A percentile compares a stretch with the other conserved stretches of the same genome.
Conservation (phyloP, 192 early-diverging fungal genomes). For the Coemansia sp. region DNA sequence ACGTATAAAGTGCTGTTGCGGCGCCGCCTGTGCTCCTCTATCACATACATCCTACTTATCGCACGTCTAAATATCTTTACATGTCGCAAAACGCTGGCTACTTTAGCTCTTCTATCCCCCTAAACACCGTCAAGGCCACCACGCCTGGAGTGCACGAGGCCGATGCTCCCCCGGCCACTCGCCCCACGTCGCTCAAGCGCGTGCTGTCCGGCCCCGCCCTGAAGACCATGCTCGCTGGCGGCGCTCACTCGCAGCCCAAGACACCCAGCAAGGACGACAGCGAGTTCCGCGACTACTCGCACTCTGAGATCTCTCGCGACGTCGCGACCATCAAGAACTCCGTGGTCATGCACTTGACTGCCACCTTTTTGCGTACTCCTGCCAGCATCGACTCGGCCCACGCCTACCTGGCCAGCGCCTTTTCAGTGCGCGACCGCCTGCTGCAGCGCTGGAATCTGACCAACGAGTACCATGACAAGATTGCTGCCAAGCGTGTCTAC, state of each 20-base stretch:
- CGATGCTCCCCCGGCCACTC: slow-evolving; percentile 26
- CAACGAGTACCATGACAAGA: slow-evolving; percentile 73
- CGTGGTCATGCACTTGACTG: slow-evolving; percentile 85
- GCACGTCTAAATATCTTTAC: background rate
- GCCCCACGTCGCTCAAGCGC: slow-evolving; percentile 50
- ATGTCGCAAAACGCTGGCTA: slow-evolving; percentile 38
- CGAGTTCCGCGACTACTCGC: slow-evolving; percentile 51
- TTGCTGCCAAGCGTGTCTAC: slow-evolving; percentile 89
- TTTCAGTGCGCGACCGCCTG: slow-evolving; percentile 88
- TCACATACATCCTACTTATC: too few relatives aligned
- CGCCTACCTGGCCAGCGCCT: slow-evolving; percentile 90
- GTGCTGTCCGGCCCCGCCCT: slow-evolving; percentile 52
- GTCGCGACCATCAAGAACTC: slow-evolving; percentile 72
- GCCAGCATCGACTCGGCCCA: slow-evolving; percentile 91
- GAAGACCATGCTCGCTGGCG: slow-evolving; percentile 50
- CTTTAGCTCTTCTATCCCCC: slow-evolving; percentile 51
- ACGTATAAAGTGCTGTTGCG: background rate
- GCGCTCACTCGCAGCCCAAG: slow-evolving; percentile 40
- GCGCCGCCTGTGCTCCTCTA: background rate
- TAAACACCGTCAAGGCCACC: slow-evolving; percentile 47
- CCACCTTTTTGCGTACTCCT: slow-evolving; percentile 84
- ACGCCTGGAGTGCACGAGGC: slow-evolving; percentile 38
- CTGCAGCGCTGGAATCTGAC: slow-evolving; percentile 94
- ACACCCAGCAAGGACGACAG: slow-evolving; percentile 37
- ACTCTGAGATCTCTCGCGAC: slow-evolving; percentile 58